Conservation (phyloP, 2,329 filamentous ascomycete genomes). For the Neonectria neomacrospora region DNA sequence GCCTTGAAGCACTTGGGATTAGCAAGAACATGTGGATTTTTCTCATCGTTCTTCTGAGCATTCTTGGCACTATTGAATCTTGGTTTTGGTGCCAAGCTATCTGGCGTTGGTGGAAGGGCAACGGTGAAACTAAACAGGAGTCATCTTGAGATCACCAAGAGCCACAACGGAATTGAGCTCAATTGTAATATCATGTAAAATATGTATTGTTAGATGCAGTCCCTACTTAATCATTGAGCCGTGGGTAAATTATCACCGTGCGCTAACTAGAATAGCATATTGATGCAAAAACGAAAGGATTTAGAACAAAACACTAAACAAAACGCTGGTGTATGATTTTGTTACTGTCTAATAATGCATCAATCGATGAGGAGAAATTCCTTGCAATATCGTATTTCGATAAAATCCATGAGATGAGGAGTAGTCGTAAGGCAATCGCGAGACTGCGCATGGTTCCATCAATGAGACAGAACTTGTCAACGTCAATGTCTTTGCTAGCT, state of each 20-base stretch:
- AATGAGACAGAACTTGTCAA: no score
- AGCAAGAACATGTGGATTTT: slow-evolving; percentile 44
- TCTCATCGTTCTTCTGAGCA: slow-evolving; percentile 41
- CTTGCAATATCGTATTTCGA: no score
- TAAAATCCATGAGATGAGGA: not conserved
- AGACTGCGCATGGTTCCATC: no score
- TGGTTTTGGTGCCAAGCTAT: slow-evolving; percentile 48
- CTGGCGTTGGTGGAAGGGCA: slow-evolving; percentile 44
- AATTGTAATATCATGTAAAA: not conserved
- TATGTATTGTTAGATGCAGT: not conserved
- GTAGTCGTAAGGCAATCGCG: not conserved
- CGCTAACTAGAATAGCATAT: no score
- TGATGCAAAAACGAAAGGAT: no score
- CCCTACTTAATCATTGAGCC: no score
- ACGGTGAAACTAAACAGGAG: not conserved
- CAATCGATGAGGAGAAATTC: no score
- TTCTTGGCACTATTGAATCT: slow-evolving; percentile 49
- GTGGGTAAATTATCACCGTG: no score
- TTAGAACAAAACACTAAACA: no score
- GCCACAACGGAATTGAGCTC: not conserved
- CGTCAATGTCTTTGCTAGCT: no score
- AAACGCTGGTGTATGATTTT: no score
- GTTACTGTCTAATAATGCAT: no score
- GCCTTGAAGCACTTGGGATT: slow-evolving; percentile 43
- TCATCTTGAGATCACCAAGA: not conserved